phyloP scores from a whole-genome alignment of 2,329 filamentous ascomycete genomes.

The Fusarium guadeloupense region DNA sequence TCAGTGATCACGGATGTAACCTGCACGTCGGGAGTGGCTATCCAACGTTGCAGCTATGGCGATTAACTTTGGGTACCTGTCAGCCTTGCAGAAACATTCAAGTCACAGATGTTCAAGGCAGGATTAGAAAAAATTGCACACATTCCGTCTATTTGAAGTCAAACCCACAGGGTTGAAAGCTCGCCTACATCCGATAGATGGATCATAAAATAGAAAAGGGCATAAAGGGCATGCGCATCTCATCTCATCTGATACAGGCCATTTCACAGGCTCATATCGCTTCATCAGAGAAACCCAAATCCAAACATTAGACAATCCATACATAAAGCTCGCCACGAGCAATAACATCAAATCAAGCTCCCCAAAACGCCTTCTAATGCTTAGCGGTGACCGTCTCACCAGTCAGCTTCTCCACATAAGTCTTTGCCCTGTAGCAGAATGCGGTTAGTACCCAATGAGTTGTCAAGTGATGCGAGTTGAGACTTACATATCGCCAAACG shows the following conservation, averaged over 20 bases:
- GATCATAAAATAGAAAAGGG: conserved; percentile 21
- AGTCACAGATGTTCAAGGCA: neutral
- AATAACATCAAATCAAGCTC: conserved; percentile 29
- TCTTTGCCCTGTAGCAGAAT: conserved; percentile 65
- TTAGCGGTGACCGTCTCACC: conserved; percentile 72
- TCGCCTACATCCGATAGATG: conserved; percentile 22
- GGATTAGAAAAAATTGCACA: neutral
- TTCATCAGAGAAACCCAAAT: conserved; percentile 26
- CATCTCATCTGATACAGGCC: conserved; percentile 2
- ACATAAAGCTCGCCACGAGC: conserved; percentile 29
- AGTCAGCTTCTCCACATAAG: conserved; percentile 72
- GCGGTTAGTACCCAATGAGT: conserved; percentile 13
- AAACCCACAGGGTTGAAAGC: conserved; percentile 14
- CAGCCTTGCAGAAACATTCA: neutral
- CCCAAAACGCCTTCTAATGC: conserved; percentile 63
- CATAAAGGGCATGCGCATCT: conserved; percentile 22
- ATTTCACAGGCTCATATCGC: conserved; percentile 7
- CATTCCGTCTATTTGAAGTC: conserved; percentile 33
- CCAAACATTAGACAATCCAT: conserved; percentile 34
- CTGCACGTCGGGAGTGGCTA: neutral
- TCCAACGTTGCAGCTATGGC: neutral
- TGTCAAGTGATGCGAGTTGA: neutral
- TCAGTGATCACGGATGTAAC: neutral
- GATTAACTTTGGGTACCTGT: neutral
- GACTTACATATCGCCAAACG: conserved; percentile 94